These are phyloP conservation scores for Phytopythium cucurbitacearum DNA, from an alignment of 352 stramenopile genomes.

Conservation along the genomic window DNA sequence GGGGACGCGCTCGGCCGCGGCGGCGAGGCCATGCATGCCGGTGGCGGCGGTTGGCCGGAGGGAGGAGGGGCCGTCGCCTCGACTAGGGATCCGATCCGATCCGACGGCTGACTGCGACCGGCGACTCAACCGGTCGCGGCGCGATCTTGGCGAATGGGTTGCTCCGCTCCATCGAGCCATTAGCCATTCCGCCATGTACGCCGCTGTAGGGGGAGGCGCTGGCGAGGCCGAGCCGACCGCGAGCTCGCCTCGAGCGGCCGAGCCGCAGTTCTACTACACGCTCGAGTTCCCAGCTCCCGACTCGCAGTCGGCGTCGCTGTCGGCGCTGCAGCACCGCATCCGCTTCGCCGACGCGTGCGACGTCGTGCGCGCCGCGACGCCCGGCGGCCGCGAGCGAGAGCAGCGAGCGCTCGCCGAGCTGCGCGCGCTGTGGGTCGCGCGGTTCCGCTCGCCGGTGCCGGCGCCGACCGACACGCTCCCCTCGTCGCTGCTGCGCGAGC, in stretches of 20 bases:
- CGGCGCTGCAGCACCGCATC: slow-evolving; percentile 25
- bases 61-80: no score
- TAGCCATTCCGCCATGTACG: slow-evolving; percentile 22
- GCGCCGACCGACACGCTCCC: slow-evolving; percentile 43
- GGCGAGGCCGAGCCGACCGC: slow-evolving; percentile 23
- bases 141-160: no score
- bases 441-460: slow-evolving; percentile 57
- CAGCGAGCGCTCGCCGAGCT: slow-evolving; percentile 44
- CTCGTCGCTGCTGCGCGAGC: slow-evolving; percentile 48
- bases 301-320: not conserved
- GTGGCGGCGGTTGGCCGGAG: not conserved
- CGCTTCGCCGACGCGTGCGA: slow-evolving; percentile 39
- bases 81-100: no score
- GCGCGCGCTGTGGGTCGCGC: slow-evolving; percentile 43
- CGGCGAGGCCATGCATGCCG: slow-evolving; percentile 44
- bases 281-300: slow-evolving; percentile 56
- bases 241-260: slow-evolving; percentile 15
- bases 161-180: no score
- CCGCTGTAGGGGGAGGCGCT: slow-evolving; percentile 30
- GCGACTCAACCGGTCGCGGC: no score
- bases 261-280: slow-evolving; percentile 39
- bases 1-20: slow-evolving; percentile 6
- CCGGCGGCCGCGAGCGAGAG: slow-evolving; percentile 38
- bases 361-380: slow-evolving; percentile 47
- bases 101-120: no score